Conservation (phyloP, 371 early-diverging fungal species). For the Spraguea lophii region DNA sequence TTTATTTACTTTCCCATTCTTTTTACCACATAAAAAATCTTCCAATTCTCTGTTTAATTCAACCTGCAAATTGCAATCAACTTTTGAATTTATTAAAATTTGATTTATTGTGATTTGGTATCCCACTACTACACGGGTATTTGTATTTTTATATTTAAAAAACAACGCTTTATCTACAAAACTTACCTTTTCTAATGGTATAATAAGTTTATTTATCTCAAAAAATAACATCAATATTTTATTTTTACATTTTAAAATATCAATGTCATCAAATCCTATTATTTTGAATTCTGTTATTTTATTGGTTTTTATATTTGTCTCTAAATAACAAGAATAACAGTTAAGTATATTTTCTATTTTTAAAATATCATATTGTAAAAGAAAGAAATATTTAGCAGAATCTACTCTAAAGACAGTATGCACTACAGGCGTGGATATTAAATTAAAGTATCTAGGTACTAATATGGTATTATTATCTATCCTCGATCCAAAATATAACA, state of each 20-base stretch:
- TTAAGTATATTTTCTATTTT: conserved; percentile 22
- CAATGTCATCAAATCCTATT: background rate
- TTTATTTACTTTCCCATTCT: conserved; percentile 72
- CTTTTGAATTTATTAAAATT: conserved; percentile 6
- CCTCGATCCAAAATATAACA: conserved; percentile 7
- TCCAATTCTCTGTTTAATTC: conserved; percentile 59
- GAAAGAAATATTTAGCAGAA: conserved; percentile 10
- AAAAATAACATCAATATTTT: conserved; percentile 1
- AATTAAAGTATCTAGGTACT: background rate
- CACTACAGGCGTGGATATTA: background rate
- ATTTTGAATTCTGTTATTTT: background rate
- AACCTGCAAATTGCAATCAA: conserved; percentile 5
- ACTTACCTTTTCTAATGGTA: too few relatives aligned
- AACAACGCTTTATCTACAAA: conserved; percentile 3
- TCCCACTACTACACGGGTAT: conserved; percentile 1
- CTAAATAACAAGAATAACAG: conserved; percentile 16
- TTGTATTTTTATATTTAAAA: conserved; percentile 4
- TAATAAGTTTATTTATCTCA: conserved; percentile 5
- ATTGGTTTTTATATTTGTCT: conserved; percentile 1
- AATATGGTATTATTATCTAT: conserved; percentile 4
- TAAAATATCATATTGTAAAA: conserved; percentile 8
- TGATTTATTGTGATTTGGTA: conserved; percentile 10
- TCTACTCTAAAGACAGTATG: conserved; percentile 1
- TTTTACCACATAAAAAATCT: conserved; percentile 73
- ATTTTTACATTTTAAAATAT: background rate